Evolutionary conservation across 306 rosid species (phyloP).

Genomic region (Corylus heterophylla): DNA sequence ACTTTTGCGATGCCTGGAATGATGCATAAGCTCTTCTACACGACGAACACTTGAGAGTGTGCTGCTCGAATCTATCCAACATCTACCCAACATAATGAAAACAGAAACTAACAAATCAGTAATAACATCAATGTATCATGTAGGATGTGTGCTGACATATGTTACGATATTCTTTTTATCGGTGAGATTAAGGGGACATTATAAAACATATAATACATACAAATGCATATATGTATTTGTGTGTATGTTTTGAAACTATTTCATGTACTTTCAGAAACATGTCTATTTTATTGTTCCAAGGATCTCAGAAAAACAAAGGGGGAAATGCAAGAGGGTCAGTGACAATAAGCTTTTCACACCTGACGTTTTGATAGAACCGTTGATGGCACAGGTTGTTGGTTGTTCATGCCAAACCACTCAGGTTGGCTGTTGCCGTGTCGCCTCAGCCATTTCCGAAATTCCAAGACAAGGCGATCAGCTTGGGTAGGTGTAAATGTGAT

Average conservation of each 20-base stretch:
- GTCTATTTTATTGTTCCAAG: background rate
- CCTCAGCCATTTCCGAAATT: constrained; percentile 85
- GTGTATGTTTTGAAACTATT: background rate
- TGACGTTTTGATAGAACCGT: constrained; percentile 74
- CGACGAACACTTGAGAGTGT: constrained; percentile 85
- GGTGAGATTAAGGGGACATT: background rate
- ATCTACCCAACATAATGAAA: constrained; percentile 42
- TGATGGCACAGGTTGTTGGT: constrained; percentile 63
- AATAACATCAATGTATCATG: background rate
- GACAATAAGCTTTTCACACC: constrained; percentile 38
- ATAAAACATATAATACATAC: background rate
- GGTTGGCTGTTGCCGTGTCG: constrained; percentile 88
- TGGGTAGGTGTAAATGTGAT: constrained; percentile 86
- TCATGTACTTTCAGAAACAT: background rate
- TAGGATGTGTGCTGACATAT: background rate
- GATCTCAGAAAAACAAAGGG: background rate
- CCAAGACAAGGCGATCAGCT: constrained; percentile 80
- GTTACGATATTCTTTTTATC: background rate
- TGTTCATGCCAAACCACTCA: constrained; percentile 61
- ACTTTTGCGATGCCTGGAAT: constrained; percentile 64
- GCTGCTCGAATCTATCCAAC: constrained; percentile 97
- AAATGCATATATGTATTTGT: background rate
- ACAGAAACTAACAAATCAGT: background rate
- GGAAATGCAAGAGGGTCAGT: background rate
- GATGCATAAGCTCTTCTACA: constrained; percentile 75